Conservation (phyloP, 148 eudicot species). For the Rhododendron ferrugineum region DNA sequence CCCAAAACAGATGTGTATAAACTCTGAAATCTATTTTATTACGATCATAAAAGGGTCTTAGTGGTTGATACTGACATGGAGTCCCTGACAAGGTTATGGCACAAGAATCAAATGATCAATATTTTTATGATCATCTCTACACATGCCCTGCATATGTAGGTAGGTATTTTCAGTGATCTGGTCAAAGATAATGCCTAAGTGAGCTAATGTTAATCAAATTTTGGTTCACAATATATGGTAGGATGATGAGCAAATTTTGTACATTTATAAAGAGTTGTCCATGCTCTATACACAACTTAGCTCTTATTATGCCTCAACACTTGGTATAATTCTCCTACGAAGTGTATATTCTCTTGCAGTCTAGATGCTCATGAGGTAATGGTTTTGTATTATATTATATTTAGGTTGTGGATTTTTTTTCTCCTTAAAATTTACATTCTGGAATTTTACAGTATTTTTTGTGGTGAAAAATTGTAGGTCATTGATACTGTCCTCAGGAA, state of each 20-base stretch:
- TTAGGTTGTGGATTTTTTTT: neutral
- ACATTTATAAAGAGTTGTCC: neutral
- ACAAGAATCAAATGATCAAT: neutral
- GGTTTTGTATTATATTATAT: neutral
- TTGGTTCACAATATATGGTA: neutral
- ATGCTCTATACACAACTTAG: neutral
- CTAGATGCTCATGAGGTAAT: neutral
- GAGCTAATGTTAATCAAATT: neutral
- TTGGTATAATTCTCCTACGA: neutral
- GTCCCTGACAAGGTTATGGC: neutral
- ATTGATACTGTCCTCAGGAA: slow-evolving; percentile 71
- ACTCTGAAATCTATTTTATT: neutral
- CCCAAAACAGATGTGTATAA: neutral
- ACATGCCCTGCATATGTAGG: neutral
- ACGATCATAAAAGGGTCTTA: neutral
- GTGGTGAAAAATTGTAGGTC: slow-evolving; percentile 45
- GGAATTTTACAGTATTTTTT: slow-evolving; percentile 8
- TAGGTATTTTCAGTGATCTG: neutral
- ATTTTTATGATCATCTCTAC: neutral
- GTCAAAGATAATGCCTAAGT: neutral
- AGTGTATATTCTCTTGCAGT: neutral
- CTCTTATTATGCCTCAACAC: neutral
- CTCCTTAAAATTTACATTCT: neutral
- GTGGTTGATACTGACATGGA: neutral
- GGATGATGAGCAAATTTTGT: neutral